Evolutionary conservation across 164 flowering plant species (phyloP).

Genomic region (Malania oleifera): DNA sequence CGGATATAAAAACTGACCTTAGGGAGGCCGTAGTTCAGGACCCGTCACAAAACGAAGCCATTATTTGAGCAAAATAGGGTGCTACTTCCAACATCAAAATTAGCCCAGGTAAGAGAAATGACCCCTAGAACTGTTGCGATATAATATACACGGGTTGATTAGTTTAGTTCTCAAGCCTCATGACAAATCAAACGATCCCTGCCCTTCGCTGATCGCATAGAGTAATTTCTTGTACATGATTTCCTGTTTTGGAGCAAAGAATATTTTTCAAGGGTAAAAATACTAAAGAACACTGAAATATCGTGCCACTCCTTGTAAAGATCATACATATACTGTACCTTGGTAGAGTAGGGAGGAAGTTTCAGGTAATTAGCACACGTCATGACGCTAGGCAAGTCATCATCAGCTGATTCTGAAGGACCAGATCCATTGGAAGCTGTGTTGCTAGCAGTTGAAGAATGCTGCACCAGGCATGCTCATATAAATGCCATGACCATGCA

Average conservation of each 20-base stretch:
- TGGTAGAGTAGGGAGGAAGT: slow-evolving; percentile 97
- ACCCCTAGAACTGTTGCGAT: slow-evolving; percentile 1
- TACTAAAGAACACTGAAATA: not conserved
- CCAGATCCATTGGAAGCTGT: slow-evolving; percentile 60
- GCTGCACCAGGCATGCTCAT: slow-evolving; percentile 42
- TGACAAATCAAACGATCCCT: slow-evolving; percentile 96
- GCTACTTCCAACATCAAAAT: slow-evolving; percentile 17
- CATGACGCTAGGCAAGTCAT: slow-evolving; percentile 98
- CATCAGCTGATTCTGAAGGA: slow-evolving; percentile 78
- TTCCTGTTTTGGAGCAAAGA: slow-evolving; percentile 51
- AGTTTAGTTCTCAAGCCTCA: slow-evolving; percentile 34
- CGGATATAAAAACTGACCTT: slow-evolving; percentile 17
- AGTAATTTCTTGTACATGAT: slow-evolving; percentile 90
- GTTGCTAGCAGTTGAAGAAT: slow-evolving; percentile 55
- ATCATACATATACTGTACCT: slow-evolving; percentile 39
- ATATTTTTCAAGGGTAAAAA: not conserved
- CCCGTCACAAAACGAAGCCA: slow-evolving; percentile 14
- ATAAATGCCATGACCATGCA: not conserved
- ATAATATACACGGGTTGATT: slow-evolving; percentile 12
- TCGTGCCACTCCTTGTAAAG: not conserved
- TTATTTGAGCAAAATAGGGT: slow-evolving; percentile 17
- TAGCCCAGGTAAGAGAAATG: slow-evolving; percentile 15
- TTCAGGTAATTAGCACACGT: slow-evolving; percentile 99
- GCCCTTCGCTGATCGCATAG: slow-evolving; percentile 94
- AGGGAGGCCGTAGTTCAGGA: not conserved